Conservation (phyloP, 2,329 filamentous ascomycete species). For the Colletotrichum lentis region DNA sequence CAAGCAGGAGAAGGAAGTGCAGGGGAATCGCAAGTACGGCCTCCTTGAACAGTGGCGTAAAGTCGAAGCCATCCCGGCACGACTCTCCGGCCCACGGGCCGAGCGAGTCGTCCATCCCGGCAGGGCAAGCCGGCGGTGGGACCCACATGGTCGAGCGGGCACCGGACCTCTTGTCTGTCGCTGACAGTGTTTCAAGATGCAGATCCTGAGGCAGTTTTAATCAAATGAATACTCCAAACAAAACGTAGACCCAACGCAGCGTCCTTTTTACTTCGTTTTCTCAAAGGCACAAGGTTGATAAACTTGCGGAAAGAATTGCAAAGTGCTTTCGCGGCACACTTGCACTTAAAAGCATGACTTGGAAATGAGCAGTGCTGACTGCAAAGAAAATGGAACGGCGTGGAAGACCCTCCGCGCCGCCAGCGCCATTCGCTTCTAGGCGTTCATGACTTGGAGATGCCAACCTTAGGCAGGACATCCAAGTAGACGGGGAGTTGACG, state of each 20-base stretch:
- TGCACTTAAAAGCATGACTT: not conserved
- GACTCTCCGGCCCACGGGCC: conserved; percentile 35
- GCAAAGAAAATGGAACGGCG: not conserved
- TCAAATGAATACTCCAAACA: conserved; percentile 20
- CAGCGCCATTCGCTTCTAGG: not conserved
- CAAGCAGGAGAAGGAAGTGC: conserved; percentile 28
- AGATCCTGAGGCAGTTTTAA: conserved; percentile 13
- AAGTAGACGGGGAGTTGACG: not conserved
- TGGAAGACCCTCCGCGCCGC: not conserved
- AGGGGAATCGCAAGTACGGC: conserved; percentile 40
- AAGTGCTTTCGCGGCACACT: not conserved
- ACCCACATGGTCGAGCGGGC: conserved; percentile 23
- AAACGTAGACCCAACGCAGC: conserved; percentile 22
- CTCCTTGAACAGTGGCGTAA: conserved; percentile 45
- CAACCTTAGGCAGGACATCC: conserved; percentile 21
- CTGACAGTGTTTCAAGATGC: conserved; percentile 24
- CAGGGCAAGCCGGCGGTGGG: conserved; percentile 25
- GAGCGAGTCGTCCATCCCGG: conserved; percentile 33
- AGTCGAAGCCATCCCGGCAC: conserved; percentile 44
- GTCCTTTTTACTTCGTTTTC: conserved; percentile 10
- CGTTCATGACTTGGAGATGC: not conserved
- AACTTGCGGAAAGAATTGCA: not conserved
- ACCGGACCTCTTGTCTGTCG: conserved; percentile 1
- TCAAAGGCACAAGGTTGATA: not conserved
- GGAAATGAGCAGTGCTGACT: not conserved